Evolutionary conservation across 192 early-diverging fungal species (phyloP).

Genomic region (Kickxella alabastrina): DNA sequence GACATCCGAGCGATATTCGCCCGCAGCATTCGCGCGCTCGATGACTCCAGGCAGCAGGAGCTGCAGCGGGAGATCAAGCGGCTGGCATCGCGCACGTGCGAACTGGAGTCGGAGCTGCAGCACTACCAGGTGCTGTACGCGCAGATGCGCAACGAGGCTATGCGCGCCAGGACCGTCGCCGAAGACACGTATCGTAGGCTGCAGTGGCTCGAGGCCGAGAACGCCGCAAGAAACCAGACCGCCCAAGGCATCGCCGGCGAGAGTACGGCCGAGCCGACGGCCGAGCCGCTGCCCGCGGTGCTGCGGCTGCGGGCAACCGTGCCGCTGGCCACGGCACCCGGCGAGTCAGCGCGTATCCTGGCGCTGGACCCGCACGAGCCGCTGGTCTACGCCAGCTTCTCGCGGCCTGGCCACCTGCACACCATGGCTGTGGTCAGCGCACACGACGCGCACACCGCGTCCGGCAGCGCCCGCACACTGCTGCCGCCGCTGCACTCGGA

Average conservation of each 20-base stretch:
- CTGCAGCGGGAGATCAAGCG: background rate
- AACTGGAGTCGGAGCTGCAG: slow-evolving; percentile 7
- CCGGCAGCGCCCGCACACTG: slow-evolving; percentile 14
- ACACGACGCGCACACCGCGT: too few relatives aligned
- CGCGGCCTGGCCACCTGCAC: background rate
- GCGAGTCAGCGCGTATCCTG: slow-evolving; percentile 15
- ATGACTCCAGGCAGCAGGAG: slow-evolving; percentile 5
- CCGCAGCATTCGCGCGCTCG: slow-evolving; percentile 16
- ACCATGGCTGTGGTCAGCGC: background rate
- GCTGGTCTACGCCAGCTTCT: slow-evolving; percentile 19
- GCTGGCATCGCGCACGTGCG: background rate
- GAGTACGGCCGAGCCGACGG: background rate
- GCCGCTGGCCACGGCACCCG: slow-evolving; percentile 1
- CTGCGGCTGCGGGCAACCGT: slow-evolving; percentile 13
- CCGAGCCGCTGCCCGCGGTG: slow-evolving; percentile 9
- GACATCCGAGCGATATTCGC: slow-evolving; percentile 41
- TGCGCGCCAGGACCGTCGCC: slow-evolving; percentile 8
- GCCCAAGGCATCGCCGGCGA: background rate
- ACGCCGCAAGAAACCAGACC: too few relatives aligned
- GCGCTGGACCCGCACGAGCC: slow-evolving; percentile 19
- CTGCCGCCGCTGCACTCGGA: slow-evolving; percentile 16
- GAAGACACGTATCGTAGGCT: background rate
- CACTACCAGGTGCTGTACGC: slow-evolving; percentile 2
- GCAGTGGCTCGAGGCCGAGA: slow-evolving; percentile 19
- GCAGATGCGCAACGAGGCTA: slow-evolving; percentile 21